Conservation (phyloP, 352 stramenopile species). For the Blastocystis sp. region DNA sequence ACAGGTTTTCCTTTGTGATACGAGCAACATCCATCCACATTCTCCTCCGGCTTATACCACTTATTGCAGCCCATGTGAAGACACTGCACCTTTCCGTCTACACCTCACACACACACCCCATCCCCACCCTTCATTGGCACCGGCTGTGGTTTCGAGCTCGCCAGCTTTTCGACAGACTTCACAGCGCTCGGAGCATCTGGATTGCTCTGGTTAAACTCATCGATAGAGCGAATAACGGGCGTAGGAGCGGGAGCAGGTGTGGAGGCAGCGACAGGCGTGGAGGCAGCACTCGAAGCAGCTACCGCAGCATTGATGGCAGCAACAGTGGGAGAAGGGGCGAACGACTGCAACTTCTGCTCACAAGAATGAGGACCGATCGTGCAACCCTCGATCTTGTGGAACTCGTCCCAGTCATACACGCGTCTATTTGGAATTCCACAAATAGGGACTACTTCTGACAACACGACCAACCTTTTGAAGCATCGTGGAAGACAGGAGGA, state of each 20-base stretch:
- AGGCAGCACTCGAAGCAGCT: not conserved
- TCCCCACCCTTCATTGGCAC: constrained; percentile 52
- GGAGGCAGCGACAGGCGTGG: not conserved
- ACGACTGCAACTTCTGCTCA: constrained; percentile 70
- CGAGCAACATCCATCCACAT: constrained; percentile 70
- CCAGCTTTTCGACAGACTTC: constrained; percentile 68
- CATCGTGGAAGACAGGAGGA: constrained; percentile 79
- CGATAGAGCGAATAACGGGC: constrained; percentile 78
- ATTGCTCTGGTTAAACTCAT: constrained; percentile 82
- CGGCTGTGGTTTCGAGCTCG: constrained; percentile 55
- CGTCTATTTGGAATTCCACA: constrained; percentile 68
- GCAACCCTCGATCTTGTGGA: constrained; percentile 71
- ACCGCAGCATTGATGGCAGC: constrained; percentile 68
- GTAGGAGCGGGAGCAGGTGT: constrained; percentile 57
- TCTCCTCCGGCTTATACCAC: constrained; percentile 81
- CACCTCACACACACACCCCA: constrained; percentile 65
- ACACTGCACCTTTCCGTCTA: constrained; percentile 79
- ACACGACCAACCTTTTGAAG: constrained; percentile 81
- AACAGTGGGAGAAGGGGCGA: constrained; percentile 75
- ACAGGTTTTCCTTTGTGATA: constrained; percentile 77
- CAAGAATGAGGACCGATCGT: constrained; percentile 63
- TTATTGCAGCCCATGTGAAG: constrained; percentile 82
- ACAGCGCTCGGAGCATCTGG: constrained; percentile 76
- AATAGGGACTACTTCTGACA: constrained; percentile 67
- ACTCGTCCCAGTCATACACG: constrained; percentile 88